A percentile compares a stretch with the other conserved stretches of the same genome.
Conservation (phyloP, 176 grass and related monocot species). For the Aegilops umbellulata region DNA sequence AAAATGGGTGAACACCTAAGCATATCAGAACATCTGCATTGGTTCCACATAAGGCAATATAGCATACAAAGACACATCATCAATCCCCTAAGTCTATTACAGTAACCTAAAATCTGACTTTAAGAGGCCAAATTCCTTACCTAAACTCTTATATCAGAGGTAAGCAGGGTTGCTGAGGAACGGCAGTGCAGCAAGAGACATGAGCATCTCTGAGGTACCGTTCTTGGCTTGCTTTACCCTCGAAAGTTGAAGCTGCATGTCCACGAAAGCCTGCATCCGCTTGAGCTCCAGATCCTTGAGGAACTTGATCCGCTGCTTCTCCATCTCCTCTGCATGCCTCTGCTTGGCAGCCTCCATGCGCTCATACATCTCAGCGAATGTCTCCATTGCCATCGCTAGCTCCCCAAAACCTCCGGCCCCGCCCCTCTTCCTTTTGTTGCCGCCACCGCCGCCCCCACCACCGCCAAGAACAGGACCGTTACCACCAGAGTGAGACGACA, state of each 20-base stretch:
- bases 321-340: slow-evolving; percentile 84
- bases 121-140: slow-evolving; percentile 31
- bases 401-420: slow-evolving; percentile 59
- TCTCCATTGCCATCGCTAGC: slow-evolving; percentile 73
- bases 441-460: not conserved
- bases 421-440: slow-evolving; percentile 33
- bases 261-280: slow-evolving; percentile 91
- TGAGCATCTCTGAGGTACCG: slow-evolving; percentile 51
- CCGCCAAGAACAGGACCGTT: not conserved
- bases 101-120: slow-evolving; percentile 9
- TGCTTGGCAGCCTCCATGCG: slow-evolving; percentile 81
- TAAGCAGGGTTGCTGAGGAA: slow-evolving; percentile 70
- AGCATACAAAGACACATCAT: slow-evolving; percentile 5
- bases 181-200: slow-evolving; percentile 58
- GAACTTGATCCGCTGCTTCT: slow-evolving; percentile 94
- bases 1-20: slow-evolving; percentile 1
- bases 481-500: slow-evolving; percentile 46
- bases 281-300: slow-evolving; percentile 83
- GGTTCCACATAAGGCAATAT: not conserved
- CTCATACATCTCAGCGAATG: slow-evolving; percentile 87
- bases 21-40: slow-evolving; percentile 9
- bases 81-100: slow-evolving; percentile 7
- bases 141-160: slow-evolving; percentile 51
- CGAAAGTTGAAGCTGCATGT: slow-evolving; percentile 81
- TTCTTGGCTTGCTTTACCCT: slow-evolving; percentile 53